phyloP scores from a whole-genome alignment of 768 basidiomycete species.

The Suillus variegatus region DNA sequence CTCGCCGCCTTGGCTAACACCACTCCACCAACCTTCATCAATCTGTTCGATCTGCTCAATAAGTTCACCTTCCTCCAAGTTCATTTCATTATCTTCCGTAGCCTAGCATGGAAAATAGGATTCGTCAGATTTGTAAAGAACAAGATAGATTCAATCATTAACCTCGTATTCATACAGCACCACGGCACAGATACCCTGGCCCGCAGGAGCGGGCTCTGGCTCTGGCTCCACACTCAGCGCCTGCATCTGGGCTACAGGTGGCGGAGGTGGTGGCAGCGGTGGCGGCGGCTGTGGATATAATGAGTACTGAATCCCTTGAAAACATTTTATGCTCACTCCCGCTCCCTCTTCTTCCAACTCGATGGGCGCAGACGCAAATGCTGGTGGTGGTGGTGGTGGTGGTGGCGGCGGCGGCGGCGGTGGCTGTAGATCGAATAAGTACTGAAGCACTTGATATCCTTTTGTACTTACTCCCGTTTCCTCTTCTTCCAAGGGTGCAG shows the following conservation, averaged over 20 bases:
- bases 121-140: neutral
- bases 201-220: constrained; percentile 34
- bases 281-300: constrained; percentile 27
- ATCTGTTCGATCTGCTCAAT: constrained; percentile 83
- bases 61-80: constrained; percentile 75
- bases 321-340: constrained; percentile 5
- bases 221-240: constrained; percentile 30
- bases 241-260: constrained; percentile 38
- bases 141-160: neutral
- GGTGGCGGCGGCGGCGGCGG: constrained; percentile 41
- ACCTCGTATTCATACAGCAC: constrained; percentile 84
- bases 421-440: constrained; percentile 20
- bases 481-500: constrained; percentile 25
- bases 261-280: constrained; percentile 42
- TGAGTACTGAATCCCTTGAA: constrained; percentile 16
- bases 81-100: constrained; percentile 85
- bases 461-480: constrained; percentile 11
- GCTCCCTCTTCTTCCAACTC: constrained; percentile 16
- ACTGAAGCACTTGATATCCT: constrained; percentile 3
- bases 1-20: constrained; percentile 60
- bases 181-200: constrained; percentile 63
- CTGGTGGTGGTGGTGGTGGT: constrained; percentile 35
- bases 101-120: constrained; percentile 42
- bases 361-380: constrained; percentile 34
- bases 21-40: constrained; percentile 93